A percentile compares a stretch with the other conserved stretches of the same genome.
phyloP scores from a whole-genome alignment of 768 basidiomycete genomes.

The Neoboletus brunneissimus region DNA sequence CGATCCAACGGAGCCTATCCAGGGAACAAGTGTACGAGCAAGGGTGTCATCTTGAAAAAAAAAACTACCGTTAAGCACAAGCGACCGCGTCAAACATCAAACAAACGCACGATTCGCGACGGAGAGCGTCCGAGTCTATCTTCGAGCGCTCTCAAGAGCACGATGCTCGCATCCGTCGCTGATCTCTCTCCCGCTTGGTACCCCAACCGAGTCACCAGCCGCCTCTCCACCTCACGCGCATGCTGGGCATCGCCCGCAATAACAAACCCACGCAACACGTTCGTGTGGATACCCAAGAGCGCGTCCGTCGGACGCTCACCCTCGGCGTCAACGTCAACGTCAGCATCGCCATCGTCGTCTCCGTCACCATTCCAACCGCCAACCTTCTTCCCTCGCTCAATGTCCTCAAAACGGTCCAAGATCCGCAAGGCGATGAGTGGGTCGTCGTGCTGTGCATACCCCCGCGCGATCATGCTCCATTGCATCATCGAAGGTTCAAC shows the following conservation, averaged over 20 bases:
- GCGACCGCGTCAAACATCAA: neutral
- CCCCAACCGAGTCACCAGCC: conserved; percentile 18
- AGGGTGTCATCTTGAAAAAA: neutral
- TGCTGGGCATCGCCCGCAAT: conserved; percentile 25
- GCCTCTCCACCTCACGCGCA: conserved; percentile 32
- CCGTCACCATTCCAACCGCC: neutral
- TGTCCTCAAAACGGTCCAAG: conserved; percentile 41
- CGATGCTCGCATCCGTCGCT: conserved; percentile 23
- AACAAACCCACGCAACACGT: conserved; percentile 39
- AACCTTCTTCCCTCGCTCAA: neutral
- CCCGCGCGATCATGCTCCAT: conserved; percentile 48
- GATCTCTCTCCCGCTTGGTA: conserved; percentile 26
- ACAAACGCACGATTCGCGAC: neutral
- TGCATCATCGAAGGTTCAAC: conserved; percentile 46
- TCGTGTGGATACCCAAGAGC: conserved; percentile 36
- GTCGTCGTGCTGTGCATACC: conserved; percentile 43
- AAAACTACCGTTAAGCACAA: neutral
- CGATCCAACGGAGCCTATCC: neutral
- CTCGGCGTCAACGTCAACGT: neutral
- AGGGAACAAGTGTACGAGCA: too few species aligned
- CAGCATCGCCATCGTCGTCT: too few species aligned
- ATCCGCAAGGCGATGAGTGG: conserved; percentile 37
- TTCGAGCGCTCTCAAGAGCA: conserved; percentile 22
- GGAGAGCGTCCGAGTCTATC: neutral
- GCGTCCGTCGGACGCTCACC: neutral